Conservation (phyloP, 2,329 filamentous ascomycete genomes). For the Ilyonectria sp. region DNA sequence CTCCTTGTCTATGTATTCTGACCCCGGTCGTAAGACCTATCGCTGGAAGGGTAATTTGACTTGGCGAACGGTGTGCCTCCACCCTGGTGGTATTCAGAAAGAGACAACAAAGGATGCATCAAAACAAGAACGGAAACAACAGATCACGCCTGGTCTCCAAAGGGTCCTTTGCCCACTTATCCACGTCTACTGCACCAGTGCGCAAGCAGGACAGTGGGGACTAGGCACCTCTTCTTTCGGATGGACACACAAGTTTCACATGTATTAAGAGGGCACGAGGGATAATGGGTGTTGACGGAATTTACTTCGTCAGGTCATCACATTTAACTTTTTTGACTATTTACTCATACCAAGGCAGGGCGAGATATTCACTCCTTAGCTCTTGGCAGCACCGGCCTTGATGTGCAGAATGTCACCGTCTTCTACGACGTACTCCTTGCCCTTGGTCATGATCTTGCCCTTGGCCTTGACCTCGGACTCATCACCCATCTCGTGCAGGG, state of each 20-base stretch:
- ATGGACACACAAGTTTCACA: not conserved
- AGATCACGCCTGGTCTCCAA: no score
- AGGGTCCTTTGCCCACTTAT: no score
- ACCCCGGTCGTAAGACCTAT: no score
- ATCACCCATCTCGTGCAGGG: constrained; percentile 88
- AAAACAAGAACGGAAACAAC: no score
- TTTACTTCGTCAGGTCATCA: constrained; percentile 39
- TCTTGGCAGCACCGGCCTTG: constrained; percentile 89
- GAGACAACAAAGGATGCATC: no score
- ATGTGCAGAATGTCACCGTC: constrained; percentile 89
- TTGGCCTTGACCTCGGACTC: constrained; percentile 92
- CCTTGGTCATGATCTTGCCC: constrained; percentile 98
- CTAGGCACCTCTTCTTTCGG: no score
- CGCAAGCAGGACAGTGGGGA: no score
- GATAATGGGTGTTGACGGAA: constrained; percentile 4
- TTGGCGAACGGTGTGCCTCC: no score
- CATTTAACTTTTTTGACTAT: constrained; percentile 45
- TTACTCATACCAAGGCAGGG: constrained; percentile 22
- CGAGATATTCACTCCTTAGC: constrained; percentile 57
- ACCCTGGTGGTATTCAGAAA: no score
- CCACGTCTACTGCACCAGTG: no score
- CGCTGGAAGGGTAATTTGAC: no score
- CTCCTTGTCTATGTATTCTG: no score
- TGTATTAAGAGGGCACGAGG: not conserved
- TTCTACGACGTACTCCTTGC: constrained; percentile 94